These are phyloP conservation scores for Podospora australis DNA, from an alignment of 495 filamentous ascomycete genomes.

Conservation along the genomic window DNA sequence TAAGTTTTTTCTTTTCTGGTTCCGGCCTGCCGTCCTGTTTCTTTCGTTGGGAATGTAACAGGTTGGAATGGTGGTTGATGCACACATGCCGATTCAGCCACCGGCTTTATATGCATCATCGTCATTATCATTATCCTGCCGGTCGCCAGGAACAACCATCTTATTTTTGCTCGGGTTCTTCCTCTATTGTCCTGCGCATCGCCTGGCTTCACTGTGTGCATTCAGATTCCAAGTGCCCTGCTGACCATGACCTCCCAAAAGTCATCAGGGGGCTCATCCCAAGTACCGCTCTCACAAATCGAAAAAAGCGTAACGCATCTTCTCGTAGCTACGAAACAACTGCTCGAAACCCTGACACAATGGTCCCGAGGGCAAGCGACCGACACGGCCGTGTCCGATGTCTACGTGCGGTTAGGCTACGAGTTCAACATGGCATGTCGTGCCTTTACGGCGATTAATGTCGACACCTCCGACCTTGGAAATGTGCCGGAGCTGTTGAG, in stretches of 20 bases:
- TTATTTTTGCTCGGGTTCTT: neutral
- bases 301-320: constrained; percentile 98
- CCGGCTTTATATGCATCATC: constrained; percentile 7
- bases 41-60: no score
- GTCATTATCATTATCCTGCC: no score
- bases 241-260: constrained; percentile 22
- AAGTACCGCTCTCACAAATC: constrained; percentile 76
- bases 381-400: constrained; percentile 91
- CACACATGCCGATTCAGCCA: constrained; percentile 4
- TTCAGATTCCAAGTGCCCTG: neutral
- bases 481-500: constrained; percentile 90
- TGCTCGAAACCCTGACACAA: constrained; percentile 92
- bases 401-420: constrained; percentile 94
- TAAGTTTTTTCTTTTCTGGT: constrained; percentile 32
- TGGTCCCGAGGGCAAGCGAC: constrained; percentile 91
- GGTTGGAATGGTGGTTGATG: no score
- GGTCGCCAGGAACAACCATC: neutral
- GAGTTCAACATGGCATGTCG: constrained; percentile 98
- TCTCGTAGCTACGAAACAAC: constrained; percentile 93
- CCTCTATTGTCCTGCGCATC: neutral
- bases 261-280: constrained; percentile 37
- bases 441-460: constrained; percentile 90
- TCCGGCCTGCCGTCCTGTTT: constrained; percentile 2
- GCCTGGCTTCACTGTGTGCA: neutral
- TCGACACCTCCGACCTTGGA: constrained; percentile 87